phyloP scores from a whole-genome alignment of 1,284 basidiomycete species.

The Cutaneotrichosporon spelunceum region DNA sequence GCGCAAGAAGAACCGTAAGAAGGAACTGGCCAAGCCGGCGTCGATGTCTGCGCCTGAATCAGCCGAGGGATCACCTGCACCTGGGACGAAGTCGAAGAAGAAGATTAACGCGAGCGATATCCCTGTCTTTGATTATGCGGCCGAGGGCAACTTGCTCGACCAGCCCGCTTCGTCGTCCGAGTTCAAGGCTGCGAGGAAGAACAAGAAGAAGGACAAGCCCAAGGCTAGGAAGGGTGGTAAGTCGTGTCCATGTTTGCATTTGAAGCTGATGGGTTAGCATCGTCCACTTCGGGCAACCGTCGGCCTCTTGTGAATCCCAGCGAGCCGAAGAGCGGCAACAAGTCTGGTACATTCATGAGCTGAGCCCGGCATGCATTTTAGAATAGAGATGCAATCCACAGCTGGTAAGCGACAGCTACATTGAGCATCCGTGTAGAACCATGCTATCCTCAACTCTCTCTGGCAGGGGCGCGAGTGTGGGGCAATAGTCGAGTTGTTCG shows the following conservation, averaged over 20 bases:
- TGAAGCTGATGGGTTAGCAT: conserved; percentile 12
- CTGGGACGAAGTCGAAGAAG: conserved; percentile 16
- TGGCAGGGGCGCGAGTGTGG: neutral
- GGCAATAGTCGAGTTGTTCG: neutral
- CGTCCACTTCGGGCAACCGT: conserved; percentile 38
- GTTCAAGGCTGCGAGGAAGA: conserved; percentile 1
- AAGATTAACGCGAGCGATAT: conserved; percentile 43
- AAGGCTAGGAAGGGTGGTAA: conserved; percentile 43
- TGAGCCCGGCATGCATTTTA: neutral
- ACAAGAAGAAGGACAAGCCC: conserved; percentile 7
- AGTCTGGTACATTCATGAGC: conserved; percentile 36
- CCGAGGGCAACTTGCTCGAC: conserved; percentile 74
- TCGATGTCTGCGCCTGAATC: conserved; percentile 1
- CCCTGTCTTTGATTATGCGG: conserved; percentile 69
- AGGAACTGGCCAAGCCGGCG: conserved; percentile 6
- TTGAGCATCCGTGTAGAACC: neutral
- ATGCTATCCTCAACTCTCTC: neutral
- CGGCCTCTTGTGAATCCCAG: conserved; percentile 44
- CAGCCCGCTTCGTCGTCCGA: conserved; percentile 24
- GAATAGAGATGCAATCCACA: neutral
- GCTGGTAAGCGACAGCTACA: neutral
- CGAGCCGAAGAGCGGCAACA: conserved; percentile 48
- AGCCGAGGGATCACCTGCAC: neutral
- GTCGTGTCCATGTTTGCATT: conserved; percentile 5
- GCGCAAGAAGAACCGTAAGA: conserved; percentile 32